These are phyloP conservation scores for Pholiota adiposa DNA, from an alignment of 1,284 basidiomycete species.

Conservation along the genomic window DNA sequence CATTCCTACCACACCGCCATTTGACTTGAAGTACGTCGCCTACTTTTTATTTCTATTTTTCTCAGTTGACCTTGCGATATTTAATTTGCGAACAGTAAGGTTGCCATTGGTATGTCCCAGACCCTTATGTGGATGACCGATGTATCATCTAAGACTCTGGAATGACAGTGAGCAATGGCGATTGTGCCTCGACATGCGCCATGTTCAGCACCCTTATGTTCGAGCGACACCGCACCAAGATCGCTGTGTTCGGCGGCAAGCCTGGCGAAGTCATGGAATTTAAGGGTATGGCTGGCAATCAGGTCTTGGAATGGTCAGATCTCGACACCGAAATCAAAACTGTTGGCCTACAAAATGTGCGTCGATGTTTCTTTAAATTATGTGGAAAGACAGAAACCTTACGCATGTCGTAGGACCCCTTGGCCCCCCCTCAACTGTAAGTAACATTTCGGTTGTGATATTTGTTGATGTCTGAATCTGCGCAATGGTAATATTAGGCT, in stretches of 20 bases:
- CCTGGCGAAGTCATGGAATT: constrained; percentile 55
- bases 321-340: constrained; percentile 70
- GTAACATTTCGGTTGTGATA: constrained; percentile 1
- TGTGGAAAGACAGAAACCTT: not conserved
- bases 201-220: constrained; percentile 69
- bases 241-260: constrained; percentile 65
- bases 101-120: constrained; percentile 50
- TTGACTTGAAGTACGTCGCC: constrained; percentile 49
- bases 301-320: constrained; percentile 66
- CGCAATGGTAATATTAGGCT: constrained; percentile 36
- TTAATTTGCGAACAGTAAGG: constrained; percentile 40
- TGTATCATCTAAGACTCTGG: not conserved
- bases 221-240: constrained; percentile 58
- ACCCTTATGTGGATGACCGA: too few relatives aligned
- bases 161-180: constrained; percentile 42
- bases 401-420: constrained; percentile 47
- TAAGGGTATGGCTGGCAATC: constrained; percentile 72
- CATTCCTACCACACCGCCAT: constrained; percentile 56
- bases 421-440: constrained; percentile 58
- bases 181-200: constrained; percentile 69
- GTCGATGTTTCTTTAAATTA: constrained; percentile 24
- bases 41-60: not conserved
- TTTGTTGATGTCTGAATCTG: not conserved
- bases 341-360: constrained; percentile 56
- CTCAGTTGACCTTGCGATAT: not conserved